Evolutionary conservation across 1,139 yeast species (phyloP).

Genomic region (Saccharomycopsis crataegensis): DNA sequence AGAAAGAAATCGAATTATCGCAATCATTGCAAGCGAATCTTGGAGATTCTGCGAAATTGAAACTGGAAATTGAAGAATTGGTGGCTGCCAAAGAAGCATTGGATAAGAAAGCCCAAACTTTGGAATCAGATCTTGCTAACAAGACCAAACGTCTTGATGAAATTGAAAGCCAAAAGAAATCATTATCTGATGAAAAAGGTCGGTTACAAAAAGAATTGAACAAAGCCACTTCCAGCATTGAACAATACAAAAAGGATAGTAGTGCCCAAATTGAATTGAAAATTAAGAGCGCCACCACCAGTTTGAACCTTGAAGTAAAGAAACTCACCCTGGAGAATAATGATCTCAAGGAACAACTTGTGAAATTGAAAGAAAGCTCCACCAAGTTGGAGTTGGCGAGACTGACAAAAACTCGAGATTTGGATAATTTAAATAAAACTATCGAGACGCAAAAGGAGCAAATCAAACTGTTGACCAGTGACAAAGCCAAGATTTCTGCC

Average conservation of each 20-base stretch:
- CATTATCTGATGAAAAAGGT: conserved; percentile 15
- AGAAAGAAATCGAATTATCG: conserved; percentile 34
- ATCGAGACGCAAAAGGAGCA: conserved; percentile 21
- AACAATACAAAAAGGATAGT: conserved; percentile 20
- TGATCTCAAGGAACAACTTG: conserved; percentile 17
- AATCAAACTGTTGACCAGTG: conserved; percentile 39
- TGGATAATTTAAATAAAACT: conserved; percentile 20
- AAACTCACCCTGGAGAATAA: conserved; percentile 20
- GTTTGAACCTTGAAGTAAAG: conserved; percentile 14
- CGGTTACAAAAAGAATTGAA: conserved; percentile 20
- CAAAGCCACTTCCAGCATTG: conserved; percentile 20
- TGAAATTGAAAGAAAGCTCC: conserved; percentile 17
- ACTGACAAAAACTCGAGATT: conserved; percentile 15
- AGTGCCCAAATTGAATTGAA: conserved; percentile 20
- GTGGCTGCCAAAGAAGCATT: conserved; percentile 31
- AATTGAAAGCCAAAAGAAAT: conserved; percentile 18
- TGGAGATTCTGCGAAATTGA: conserved; percentile 32
- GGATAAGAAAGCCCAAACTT: conserved; percentile 24
- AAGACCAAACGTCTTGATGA: conserved; percentile 22
- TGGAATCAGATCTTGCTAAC: conserved; percentile 22
- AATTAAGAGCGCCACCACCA: conserved; percentile 18
- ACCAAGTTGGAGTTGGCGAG: conserved; percentile 17
- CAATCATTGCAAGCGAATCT: conserved; percentile 30
- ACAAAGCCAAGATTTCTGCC: conserved; percentile 35
- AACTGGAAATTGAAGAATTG: conserved; percentile 31